A percentile compares a stretch with the other conserved stretches of the same genome.
Conservation (phyloP, 1,284 basidiomycete genomes). For the Filobasidium uniguttulatum region DNA sequence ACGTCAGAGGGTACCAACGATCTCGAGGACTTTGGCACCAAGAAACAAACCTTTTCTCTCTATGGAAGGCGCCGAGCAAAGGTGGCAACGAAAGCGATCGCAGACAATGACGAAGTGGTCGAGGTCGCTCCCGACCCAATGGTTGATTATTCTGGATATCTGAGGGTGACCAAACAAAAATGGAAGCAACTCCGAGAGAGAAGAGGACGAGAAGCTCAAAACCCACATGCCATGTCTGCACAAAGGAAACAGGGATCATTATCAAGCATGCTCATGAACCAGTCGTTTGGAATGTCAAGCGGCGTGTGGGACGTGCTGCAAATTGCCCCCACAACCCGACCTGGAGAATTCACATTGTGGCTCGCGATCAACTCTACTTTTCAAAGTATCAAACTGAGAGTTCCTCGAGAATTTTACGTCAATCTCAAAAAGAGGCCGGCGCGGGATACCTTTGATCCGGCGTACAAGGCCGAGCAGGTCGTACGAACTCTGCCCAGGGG, state of each 20-base stretch:
- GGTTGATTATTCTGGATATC: constrained; percentile 62
- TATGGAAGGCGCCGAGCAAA: constrained; percentile 34
- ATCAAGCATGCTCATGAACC: constrained; percentile 66
- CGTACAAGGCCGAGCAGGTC: constrained; percentile 62
- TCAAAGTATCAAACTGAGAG: constrained; percentile 62
- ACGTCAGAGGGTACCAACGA: constrained; percentile 38
- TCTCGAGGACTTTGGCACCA: constrained; percentile 53
- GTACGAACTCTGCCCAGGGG: constrained; percentile 68
- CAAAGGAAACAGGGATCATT: constrained; percentile 40
- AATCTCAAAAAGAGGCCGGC: constrained; percentile 61
- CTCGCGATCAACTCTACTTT: constrained; percentile 69
- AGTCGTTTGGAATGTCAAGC: constrained; percentile 49
- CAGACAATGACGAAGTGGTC: constrained; percentile 30
- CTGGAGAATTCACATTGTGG: constrained; percentile 84
- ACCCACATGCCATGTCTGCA: constrained; percentile 18
- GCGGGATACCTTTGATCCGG: constrained; percentile 50
- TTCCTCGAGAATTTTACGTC: constrained; percentile 85
- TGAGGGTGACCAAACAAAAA: constrained; percentile 60
- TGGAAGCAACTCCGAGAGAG: constrained; percentile 55
- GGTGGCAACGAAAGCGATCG: constrained; percentile 47
- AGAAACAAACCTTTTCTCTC: constrained; percentile 2
- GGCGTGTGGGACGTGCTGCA: constrained; percentile 88
- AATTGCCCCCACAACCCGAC: constrained; percentile 59
- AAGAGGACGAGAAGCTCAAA: constrained; percentile 7
- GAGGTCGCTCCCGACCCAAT: constrained; percentile 45